Percentiles rank a stretch among this genome's conserved stretches.
phyloP scores from a whole-genome alignment of 2,329 filamentous ascomycete genomes.

The Neofusicoccum kwambonambiense region DNA sequence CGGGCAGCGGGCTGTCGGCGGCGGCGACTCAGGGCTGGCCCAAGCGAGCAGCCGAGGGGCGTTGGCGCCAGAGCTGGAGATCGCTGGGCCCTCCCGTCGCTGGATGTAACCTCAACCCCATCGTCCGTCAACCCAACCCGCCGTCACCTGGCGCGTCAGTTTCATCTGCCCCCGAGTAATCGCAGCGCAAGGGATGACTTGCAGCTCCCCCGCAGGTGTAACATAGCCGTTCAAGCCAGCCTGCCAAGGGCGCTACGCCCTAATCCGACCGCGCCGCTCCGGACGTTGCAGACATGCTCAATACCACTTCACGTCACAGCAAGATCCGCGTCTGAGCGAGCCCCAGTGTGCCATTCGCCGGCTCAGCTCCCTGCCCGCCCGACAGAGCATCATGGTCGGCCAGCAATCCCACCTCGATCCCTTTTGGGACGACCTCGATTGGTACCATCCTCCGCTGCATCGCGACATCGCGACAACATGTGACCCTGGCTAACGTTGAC shows the following conservation, averaged over 20 bases:
- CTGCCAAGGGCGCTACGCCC: slow-evolving; percentile 16
- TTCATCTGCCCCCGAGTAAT: background rate
- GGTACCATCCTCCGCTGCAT: slow-evolving; percentile 50
- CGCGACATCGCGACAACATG: slow-evolving; percentile 26
- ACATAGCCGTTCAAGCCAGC: slow-evolving; percentile 10
- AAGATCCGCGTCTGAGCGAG: slow-evolving; percentile 16
- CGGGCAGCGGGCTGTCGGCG: background rate
- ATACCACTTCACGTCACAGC: slow-evolving; percentile 19
- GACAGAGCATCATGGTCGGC: slow-evolving; percentile 52
- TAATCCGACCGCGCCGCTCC: slow-evolving; percentile 15
- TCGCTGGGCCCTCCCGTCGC: slow-evolving; percentile 4
- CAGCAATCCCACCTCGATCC: slow-evolving; percentile 46
- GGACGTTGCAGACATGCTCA: slow-evolving; percentile 20
- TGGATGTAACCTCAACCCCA: slow-evolving; percentile 17
- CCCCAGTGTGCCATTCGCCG: slow-evolving; percentile 13
- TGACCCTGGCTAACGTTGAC: slow-evolving; percentile 35
- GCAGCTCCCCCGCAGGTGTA: slow-evolving; percentile 13
- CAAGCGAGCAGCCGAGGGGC: background rate
- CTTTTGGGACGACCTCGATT: slow-evolving; percentile 72
- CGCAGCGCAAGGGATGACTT: slow-evolving; percentile 19
- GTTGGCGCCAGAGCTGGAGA: background rate
- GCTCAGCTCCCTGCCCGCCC: slow-evolving; percentile 21
- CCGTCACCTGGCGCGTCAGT: background rate
- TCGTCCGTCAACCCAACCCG: background rate
- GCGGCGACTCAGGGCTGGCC: background rate